phyloP scores from a whole-genome alignment of 179 eudicot genomes.

The Vitellaria paradoxa region DNA sequence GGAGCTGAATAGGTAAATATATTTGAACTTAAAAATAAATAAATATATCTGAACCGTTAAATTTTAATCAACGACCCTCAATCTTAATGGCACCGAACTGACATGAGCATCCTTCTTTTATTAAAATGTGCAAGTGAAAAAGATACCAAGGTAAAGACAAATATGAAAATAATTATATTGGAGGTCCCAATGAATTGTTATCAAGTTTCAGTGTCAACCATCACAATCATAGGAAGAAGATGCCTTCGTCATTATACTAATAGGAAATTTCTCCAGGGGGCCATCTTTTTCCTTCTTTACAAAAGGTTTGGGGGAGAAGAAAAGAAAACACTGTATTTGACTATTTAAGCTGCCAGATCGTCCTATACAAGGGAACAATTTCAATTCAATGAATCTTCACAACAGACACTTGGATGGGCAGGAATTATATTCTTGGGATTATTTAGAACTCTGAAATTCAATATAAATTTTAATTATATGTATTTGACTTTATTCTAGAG shows the following conservation, averaged over 20 bases:
- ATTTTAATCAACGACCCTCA: no score
- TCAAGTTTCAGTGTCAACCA: background rate
- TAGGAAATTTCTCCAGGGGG: background rate
- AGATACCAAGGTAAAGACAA: background rate
- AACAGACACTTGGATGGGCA: background rate
- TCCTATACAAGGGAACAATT: background rate
- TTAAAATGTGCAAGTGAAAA: background rate
- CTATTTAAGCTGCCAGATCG: background rate
- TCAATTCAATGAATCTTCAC: background rate
- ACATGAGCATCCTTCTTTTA: no score
- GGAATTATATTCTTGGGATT: background rate
- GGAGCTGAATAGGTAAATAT: no score
- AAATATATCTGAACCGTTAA: no score
- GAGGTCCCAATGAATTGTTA: background rate
- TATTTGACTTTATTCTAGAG: no score
- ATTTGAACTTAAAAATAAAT: no score
- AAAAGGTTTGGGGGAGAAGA: background rate
- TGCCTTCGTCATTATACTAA: slow-evolving; percentile 2
- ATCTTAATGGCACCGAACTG: no score
- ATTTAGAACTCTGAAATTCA: no score
- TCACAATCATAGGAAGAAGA: slow-evolving; percentile 2
- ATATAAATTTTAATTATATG: no score
- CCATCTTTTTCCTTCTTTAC: background rate
- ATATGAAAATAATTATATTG: background rate
- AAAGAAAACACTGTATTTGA: background rate